A percentile compares a stretch with the other conserved stretches of the same genome.
Evolutionary conservation across 1,284 basidiomycete species (phyloP).

Genomic region (Naganishia albida): DNA sequence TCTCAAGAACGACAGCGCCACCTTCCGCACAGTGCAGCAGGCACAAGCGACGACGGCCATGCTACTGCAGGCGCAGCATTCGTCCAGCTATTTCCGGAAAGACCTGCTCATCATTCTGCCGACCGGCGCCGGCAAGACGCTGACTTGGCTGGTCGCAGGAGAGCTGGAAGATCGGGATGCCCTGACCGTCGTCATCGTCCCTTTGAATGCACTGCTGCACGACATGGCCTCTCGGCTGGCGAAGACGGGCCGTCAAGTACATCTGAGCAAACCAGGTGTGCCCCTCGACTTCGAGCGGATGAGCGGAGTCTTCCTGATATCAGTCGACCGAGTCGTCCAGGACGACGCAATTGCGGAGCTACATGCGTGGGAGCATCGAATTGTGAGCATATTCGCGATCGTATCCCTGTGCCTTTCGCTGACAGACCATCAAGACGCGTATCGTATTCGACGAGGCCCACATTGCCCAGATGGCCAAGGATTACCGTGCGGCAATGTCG

Average conservation of each 20-base stretch:
- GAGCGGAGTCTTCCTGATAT: neutral
- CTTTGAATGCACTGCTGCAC: neutral
- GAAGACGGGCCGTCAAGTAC: neutral
- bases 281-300: neutral
- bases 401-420: neutral
- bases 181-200: neutral
- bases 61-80: neutral
- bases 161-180: neutral
- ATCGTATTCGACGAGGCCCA: neutral
- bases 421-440: neutral
- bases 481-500: neutral
- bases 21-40: neutral
- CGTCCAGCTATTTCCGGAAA: neutral
- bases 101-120: neutral
- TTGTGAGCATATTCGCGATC: neutral
- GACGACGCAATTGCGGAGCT: neutral
- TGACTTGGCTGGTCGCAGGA: neutral
- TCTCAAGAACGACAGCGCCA: neutral
- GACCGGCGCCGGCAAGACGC: neutral
- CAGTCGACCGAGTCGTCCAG: neutral
- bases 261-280: neutral
- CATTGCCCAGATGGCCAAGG: neutral
- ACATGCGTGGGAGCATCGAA: neutral
- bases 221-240: neutral
- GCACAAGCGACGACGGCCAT: neutral